Conservation (phyloP, 805 yeast genomes). For the Myxozyma mucilagina region DNA sequence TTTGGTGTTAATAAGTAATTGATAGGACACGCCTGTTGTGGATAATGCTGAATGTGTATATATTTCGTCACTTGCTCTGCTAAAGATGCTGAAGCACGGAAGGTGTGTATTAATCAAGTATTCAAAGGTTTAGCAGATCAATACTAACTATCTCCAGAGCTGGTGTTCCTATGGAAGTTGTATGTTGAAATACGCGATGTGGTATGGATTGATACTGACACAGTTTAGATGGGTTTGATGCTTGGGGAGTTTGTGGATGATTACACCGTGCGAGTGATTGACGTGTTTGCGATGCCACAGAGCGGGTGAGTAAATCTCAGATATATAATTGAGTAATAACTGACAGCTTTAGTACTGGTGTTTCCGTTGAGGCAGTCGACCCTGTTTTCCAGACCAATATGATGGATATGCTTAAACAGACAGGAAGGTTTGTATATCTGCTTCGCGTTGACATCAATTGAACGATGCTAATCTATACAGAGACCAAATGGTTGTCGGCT, state of each 20-base stretch:
- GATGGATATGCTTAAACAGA: slow-evolving; percentile 99
- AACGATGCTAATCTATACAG: slow-evolving; percentile 43
- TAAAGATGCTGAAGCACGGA: slow-evolving; percentile 97
- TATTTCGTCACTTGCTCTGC: slow-evolving; percentile 89
- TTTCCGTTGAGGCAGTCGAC: slow-evolving; percentile 97
- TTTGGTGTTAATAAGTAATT: not conserved
- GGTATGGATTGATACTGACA: not conserved
- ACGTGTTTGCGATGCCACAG: slow-evolving; percentile 99
- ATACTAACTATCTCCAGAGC: slow-evolving; percentile 36
- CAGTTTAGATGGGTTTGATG: slow-evolving; percentile 83
- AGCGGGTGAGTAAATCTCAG: slow-evolving; percentile 44
- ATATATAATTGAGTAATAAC: not conserved
- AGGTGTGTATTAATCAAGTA: slow-evolving; percentile 42
- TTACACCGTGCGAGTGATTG: slow-evolving; percentile 93
- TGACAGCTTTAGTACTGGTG: slow-evolving; percentile 74
- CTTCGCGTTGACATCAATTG: not conserved
- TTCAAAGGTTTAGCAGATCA: not conserved
- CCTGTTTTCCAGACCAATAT: slow-evolving; percentile 97
- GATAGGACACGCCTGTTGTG: slow-evolving; percentile 31
- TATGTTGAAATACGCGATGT: slow-evolving; percentile 17
- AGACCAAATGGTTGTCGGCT: slow-evolving; percentile 98
- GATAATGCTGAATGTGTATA: slow-evolving; percentile 96
- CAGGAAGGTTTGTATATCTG: slow-evolving; percentile 54
- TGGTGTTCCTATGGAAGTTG: slow-evolving; percentile 71
- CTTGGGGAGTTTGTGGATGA: slow-evolving; percentile 97